These are phyloP conservation scores for Haplosporangium gracile DNA, from an alignment of 192 early-diverging fungal species.

Conservation along the genomic window DNA sequence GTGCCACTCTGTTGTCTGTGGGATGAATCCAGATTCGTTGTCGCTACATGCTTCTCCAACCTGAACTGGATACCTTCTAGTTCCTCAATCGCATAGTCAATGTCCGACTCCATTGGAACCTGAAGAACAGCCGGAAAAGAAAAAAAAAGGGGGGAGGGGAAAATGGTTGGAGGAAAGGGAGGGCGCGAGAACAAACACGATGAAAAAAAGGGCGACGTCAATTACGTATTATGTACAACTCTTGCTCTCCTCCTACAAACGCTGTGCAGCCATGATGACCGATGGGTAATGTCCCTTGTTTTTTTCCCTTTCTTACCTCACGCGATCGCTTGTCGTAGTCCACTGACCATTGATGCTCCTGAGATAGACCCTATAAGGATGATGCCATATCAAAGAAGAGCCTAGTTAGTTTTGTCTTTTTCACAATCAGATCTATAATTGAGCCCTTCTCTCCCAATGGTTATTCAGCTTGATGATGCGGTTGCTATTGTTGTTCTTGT, in stretches of 20 bases:
- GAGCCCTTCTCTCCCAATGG: not conserved
- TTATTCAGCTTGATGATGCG: not conserved
- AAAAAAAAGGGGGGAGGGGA: not conserved
- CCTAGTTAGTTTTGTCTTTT: constrained; percentile 1
- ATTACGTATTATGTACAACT: not conserved
- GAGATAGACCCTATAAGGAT: constrained; percentile 16
- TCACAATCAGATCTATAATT: not conserved
- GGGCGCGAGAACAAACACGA: not conserved
- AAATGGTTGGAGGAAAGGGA: too few species aligned
- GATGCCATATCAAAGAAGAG: not conserved
- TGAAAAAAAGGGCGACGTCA: not conserved
- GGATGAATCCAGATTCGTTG: not conserved
- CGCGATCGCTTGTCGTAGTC: constrained; percentile 60
- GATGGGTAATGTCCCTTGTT: not conserved
- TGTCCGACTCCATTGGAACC: constrained; percentile 61
- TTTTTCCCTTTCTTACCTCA: constrained; percentile 48
- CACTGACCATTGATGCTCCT: constrained; percentile 37
- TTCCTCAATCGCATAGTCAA: constrained; percentile 46
- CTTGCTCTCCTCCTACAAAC: not conserved
- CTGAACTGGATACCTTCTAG: constrained; percentile 32
- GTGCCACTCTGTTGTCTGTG: not conserved
- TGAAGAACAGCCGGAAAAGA: not conserved
- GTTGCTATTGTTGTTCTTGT: not conserved
- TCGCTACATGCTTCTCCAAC: constrained; percentile 18
- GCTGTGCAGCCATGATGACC: not conserved